Conservation (phyloP, 2,329 filamentous ascomycete species). For the Lasiodiplodia sp. region DNA sequence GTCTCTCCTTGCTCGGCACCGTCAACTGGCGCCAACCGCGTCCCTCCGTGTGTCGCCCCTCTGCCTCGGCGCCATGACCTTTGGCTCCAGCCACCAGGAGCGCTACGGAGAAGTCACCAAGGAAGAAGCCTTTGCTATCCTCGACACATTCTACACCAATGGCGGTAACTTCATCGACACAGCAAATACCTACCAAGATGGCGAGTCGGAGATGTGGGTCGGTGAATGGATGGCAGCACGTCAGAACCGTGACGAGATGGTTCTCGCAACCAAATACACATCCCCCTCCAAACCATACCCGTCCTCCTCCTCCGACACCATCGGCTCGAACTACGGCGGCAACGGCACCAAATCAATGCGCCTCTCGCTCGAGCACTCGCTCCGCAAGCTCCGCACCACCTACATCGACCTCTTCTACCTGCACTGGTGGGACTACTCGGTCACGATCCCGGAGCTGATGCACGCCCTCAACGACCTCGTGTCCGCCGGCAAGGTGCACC, state of each 20-base stretch:
- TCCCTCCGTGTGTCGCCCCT: slow-evolving; percentile 62
- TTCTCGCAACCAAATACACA: slow-evolving; percentile 52
- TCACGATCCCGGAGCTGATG: slow-evolving; percentile 54
- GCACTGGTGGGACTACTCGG: slow-evolving; percentile 54
- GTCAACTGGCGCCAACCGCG: slow-evolving; percentile 59
- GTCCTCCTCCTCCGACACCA: background rate
- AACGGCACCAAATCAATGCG: slow-evolving; percentile 49
- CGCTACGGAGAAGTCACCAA: slow-evolving; percentile 47
- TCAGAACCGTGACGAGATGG: slow-evolving; percentile 49
- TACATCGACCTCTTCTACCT: slow-evolving; percentile 66
- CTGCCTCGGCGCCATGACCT: slow-evolving; percentile 63
- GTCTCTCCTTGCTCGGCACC: slow-evolving; percentile 59
- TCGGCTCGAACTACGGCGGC: slow-evolving; percentile 51
- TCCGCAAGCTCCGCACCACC: slow-evolving; percentile 67
- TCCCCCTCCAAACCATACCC: slow-evolving; percentile 36
- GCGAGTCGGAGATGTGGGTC: slow-evolving; percentile 54
- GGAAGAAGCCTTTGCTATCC: slow-evolving; percentile 67
- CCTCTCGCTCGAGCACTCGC: slow-evolving; percentile 46
- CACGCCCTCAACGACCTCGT: slow-evolving; percentile 52
- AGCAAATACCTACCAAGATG: slow-evolving; percentile 35
- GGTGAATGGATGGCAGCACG: slow-evolving; percentile 53
- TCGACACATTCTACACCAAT: slow-evolving; percentile 70
- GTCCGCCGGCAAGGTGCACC: slow-evolving; percentile 51
- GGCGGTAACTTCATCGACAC: slow-evolving; percentile 69
- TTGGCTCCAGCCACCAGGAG: slow-evolving; percentile 56